These are phyloP conservation scores for Aspergillus carbonarius DNA, from an alignment of 2,329 filamentous ascomycete species.

Conservation along the genomic window DNA sequence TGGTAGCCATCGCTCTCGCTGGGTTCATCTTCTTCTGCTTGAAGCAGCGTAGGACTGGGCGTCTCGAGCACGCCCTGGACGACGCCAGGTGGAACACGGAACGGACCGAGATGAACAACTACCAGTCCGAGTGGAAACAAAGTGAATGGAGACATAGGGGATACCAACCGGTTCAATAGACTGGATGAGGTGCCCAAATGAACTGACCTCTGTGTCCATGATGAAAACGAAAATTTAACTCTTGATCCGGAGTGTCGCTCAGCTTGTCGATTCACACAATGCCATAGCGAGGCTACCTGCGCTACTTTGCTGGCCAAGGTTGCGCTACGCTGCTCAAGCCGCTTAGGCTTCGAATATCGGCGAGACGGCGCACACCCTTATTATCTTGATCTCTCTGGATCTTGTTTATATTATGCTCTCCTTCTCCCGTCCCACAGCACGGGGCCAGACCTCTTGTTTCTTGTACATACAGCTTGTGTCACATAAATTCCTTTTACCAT, in stretches of 20 bases:
- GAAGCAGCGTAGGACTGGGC: constrained; percentile 51
- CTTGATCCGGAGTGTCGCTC: constrained; percentile 3
- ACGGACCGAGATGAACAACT: constrained; percentile 40
- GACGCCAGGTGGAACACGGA: constrained; percentile 48
- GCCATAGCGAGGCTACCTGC: constrained; percentile 10
- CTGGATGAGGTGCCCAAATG: background rate
- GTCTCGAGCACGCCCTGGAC: constrained; percentile 48
- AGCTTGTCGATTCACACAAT: constrained; percentile 1
- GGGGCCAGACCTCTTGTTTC: too few species aligned
- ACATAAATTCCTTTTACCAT: too few species aligned
- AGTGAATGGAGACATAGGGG: constrained; percentile 33
- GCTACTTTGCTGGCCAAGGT: constrained; percentile 22
- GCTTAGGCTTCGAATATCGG: too few species aligned
- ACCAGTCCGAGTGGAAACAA: constrained; percentile 40
- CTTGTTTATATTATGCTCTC: too few species aligned
- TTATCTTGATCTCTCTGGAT: too few species aligned
- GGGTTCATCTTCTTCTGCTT: constrained; percentile 49
- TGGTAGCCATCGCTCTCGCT: constrained; percentile 32
- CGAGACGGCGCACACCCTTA: too few species aligned
- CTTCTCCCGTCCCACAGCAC: too few species aligned
- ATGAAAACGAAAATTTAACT: constrained; percentile 12
- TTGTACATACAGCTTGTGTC: too few species aligned
- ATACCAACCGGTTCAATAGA: constrained; percentile 29
- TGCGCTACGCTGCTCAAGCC: constrained; percentile 1
- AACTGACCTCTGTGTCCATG: constrained; percentile 9